Conservation (phyloP, 1,284 basidiomycete species). For the Cystobasidium slooffiae region DNA sequence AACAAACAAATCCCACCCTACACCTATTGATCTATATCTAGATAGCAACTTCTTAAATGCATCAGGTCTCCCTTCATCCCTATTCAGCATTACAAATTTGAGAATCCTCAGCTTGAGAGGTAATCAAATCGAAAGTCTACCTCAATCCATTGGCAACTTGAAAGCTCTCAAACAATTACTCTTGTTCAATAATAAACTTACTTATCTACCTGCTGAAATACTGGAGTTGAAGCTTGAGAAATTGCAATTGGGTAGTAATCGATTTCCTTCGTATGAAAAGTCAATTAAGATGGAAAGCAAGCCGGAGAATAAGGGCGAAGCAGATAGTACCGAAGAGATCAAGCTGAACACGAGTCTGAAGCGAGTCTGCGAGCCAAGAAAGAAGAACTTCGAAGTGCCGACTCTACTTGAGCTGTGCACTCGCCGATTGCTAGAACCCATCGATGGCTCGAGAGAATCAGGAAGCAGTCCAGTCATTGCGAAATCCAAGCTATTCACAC, state of each 20-base stretch:
- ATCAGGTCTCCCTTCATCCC: constrained; percentile 45
- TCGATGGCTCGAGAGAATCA: constrained; percentile 43
- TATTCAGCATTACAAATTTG: constrained; percentile 48
- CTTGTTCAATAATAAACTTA: constrained; percentile 46
- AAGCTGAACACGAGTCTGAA: neutral
- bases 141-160: constrained; percentile 48
- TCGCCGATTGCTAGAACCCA: neutral
- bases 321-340: neutral
- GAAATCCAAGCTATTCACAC: constrained; percentile 43
- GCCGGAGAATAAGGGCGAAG: neutral
- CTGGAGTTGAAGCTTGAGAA: constrained; percentile 45
- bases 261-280: constrained; percentile 21
- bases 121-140: constrained; percentile 47
- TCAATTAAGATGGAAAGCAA: constrained; percentile 13
- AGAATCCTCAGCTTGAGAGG: constrained; percentile 45
- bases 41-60: constrained; percentile 47
- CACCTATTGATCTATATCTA: constrained; percentile 46
- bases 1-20: constrained; percentile 7
- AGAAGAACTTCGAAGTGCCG: constrained; percentile 24
- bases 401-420: constrained; percentile 26
- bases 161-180: constrained; percentile 45
- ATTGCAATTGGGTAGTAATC: constrained; percentile 21
- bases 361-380: constrained; percentile 23
- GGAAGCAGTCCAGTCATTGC: constrained; percentile 11
- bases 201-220: constrained; percentile 50